Conservation (phyloP, 2,329 filamentous ascomycete genomes). For the Boeremia lycopersici region DNA sequence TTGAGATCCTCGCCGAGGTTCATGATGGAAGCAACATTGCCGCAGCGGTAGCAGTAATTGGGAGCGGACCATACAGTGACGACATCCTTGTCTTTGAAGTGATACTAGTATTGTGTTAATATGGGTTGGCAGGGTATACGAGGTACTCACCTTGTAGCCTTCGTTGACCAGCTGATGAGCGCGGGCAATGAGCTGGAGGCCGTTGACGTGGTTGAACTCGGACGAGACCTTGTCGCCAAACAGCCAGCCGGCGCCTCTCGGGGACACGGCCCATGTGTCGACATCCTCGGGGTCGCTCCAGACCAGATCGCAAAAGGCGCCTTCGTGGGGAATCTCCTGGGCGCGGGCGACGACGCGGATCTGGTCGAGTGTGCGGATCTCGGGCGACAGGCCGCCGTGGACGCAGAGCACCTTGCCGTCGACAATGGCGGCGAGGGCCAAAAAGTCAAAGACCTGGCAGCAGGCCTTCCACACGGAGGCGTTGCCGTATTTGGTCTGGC, state of each 20-base stretch:
- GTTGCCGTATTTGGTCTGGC: slow-evolving; percentile 97
- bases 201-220: slow-evolving; percentile 80
- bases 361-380: slow-evolving; percentile 91
- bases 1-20: slow-evolving; percentile 91
- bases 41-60: slow-evolving; percentile 66
- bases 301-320: slow-evolving; percentile 95
- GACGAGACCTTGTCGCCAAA: slow-evolving; percentile 75
- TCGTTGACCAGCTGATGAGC: slow-evolving; percentile 79
- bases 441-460: slow-evolving; percentile 98
- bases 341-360: slow-evolving; percentile 75
- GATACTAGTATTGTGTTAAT: slow-evolving; percentile 64
- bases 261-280: slow-evolving; percentile 73
- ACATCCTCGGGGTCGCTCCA: slow-evolving; percentile 84
- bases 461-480: slow-evolving; percentile 99
- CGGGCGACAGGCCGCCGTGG: slow-evolving; percentile 95
- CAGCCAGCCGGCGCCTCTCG: slow-evolving; percentile 70
- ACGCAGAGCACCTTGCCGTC: slow-evolving; percentile 99
- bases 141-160: slow-evolving; percentile 66
- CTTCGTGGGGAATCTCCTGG: slow-evolving; percentile 97
- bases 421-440: slow-evolving; percentile 94
- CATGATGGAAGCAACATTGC: slow-evolving; percentile 80
- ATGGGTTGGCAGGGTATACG: not conserved
- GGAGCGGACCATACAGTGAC: slow-evolving; percentile 93
- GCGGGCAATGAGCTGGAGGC: slow-evolving; percentile 71
- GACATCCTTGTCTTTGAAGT: slow-evolving; percentile 94